A percentile compares a stretch with the other conserved stretches of the same genome.
These are phyloP conservation scores for Metahyphopichia silvanorum DNA, from an alignment of 805 yeast species.

Conservation along the genomic window DNA sequence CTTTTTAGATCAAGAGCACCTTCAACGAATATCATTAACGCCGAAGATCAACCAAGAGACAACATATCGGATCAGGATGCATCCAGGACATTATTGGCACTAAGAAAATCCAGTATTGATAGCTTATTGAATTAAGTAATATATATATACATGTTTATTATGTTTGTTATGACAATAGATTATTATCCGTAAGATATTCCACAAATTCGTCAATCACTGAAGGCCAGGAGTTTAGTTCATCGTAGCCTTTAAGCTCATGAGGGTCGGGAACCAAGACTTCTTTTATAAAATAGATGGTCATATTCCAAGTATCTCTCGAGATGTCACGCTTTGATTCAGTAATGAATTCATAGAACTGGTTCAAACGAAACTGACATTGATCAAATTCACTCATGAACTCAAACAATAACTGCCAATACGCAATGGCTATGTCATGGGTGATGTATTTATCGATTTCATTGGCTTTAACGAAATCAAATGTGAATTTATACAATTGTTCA, in stretches of 20 bases:
- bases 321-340: slow-evolving; percentile 45
- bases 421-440: slow-evolving; percentile 58
- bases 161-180: slow-evolving; percentile 4
- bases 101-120: slow-evolving; percentile 41
- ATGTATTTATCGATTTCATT: slow-evolving; percentile 52
- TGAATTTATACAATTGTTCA: slow-evolving; percentile 61
- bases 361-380: slow-evolving; percentile 26
- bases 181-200: slow-evolving; percentile 45
- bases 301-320: slow-evolving; percentile 79
- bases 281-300: slow-evolving; percentile 66
- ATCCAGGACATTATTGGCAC: slow-evolving; percentile 33
- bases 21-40: slow-evolving; percentile 15
- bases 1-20: slow-evolving; percentile 29
- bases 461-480: slow-evolving; percentile 66
- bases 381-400: slow-evolving; percentile 6
- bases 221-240: slow-evolving; percentile 91
- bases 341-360: slow-evolving; percentile 61
- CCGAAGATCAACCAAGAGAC: slow-evolving; percentile 5
- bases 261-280: slow-evolving; percentile 50
- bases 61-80: slow-evolving; percentile 30
- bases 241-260: slow-evolving; percentile 50
- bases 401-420: slow-evolving; percentile 75
- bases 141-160: not conserved
- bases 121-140: slow-evolving; percentile 31
- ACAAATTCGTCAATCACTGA: slow-evolving; percentile 80